Evolutionary conservation across 106 monocot species (phyloP).

Genomic region (Phalaenopsis aphrodite): DNA sequence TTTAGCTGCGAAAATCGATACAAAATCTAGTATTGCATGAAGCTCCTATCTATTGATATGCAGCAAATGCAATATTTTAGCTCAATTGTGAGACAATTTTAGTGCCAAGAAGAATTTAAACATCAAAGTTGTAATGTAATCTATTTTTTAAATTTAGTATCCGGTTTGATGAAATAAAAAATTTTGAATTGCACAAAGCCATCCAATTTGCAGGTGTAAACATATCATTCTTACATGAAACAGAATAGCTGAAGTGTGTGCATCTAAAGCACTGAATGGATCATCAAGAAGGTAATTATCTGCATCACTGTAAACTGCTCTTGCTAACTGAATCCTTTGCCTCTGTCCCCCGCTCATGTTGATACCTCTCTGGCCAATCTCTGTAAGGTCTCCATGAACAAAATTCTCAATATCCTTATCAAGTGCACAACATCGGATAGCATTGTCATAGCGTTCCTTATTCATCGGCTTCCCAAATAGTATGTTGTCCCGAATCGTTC

Average conservation of each 20-base stretch:
- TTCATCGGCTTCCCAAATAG: slow-evolving; percentile 68
- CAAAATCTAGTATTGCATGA: neutral
- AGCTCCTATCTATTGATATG: neutral
- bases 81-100: neutral
- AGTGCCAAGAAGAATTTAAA: neutral
- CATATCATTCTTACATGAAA: slow-evolving; percentile 48
- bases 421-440: slow-evolving; percentile 61
- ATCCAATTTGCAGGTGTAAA: neutral
- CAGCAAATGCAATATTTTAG: neutral
- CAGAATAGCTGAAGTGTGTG: slow-evolving; percentile 70
- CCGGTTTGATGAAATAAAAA: neutral
- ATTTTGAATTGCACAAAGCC: neutral
- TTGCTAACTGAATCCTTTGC: slow-evolving; percentile 85
- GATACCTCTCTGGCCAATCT: slow-evolving; percentile 89
- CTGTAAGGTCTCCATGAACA: slow-evolving; percentile 69
- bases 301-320: slow-evolving; percentile 80
- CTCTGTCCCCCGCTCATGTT: slow-evolving; percentile 98
- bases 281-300: slow-evolving; percentile 88
- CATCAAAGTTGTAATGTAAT: neutral
- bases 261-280: slow-evolving; percentile 95
- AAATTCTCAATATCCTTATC: slow-evolving; percentile 78
- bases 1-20: neutral
- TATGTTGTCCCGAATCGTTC: slow-evolving; percentile 72
- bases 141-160: neutral
- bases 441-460: slow-evolving; percentile 44